Conservation (phyloP, 2,329 filamentous ascomycete species). For the Pseudopithomyces maydicus region DNA sequence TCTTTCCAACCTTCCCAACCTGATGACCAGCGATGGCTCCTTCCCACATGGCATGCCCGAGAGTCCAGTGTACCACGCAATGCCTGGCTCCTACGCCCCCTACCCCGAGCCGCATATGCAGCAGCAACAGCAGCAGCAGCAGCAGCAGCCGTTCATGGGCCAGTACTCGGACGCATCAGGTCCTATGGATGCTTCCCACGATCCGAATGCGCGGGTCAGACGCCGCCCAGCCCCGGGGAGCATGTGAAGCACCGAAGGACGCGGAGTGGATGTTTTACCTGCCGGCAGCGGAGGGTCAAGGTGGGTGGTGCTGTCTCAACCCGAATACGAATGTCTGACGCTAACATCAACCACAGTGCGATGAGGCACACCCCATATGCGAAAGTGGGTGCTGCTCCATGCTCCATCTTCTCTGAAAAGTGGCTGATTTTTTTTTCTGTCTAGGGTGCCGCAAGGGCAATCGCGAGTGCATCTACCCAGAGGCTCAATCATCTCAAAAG, state of each 20-base stretch:
- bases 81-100: constrained; percentile 36
- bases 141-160: constrained; percentile 39
- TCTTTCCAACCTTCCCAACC: constrained; percentile 29
- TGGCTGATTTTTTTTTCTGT: constrained; percentile 23
- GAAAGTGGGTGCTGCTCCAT: constrained; percentile 61
- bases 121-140: too few species aligned
- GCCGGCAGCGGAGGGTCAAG: constrained; percentile 84
- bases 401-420: constrained; percentile 7
- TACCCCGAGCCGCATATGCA: constrained; percentile 39
- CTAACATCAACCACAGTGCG: constrained; percentile 66
- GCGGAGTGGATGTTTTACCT: constrained; percentile 92
- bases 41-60: constrained; percentile 35
- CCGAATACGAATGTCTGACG: background rate
- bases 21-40: constrained; percentile 36
- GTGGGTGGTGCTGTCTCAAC: constrained; percentile 38
- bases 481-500: constrained; percentile 61
- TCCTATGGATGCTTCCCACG: constrained; percentile 31
- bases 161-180: constrained; percentile 42
- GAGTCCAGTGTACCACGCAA: constrained; percentile 37
- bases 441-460: constrained; percentile 87
- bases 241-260: constrained; percentile 92
- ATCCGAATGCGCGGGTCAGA: constrained; percentile 33
- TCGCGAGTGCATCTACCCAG: constrained; percentile 89
- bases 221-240: constrained; percentile 54
- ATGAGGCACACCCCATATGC: constrained; percentile 85